Base-by-base conservation (phyloP, 352 stramenopile species). In the Phytophthora quininea region DNA sequence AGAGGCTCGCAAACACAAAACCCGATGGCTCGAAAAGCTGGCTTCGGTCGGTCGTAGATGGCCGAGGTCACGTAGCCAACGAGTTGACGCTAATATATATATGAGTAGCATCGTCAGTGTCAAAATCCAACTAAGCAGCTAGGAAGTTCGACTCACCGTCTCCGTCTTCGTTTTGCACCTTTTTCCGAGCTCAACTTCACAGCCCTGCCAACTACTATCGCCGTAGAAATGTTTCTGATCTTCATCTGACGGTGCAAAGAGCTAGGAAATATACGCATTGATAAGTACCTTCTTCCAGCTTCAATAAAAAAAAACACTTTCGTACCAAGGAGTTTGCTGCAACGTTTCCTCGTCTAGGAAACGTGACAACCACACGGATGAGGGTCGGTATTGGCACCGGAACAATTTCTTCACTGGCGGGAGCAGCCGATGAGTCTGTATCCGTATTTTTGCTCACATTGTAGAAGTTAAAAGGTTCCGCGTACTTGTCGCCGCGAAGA, bases 1-100 rank as follows among this genome's bases (percentile, higher is more conserved):
- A 95, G 70, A 14, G 66, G 47, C 33, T 91, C 82, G 56, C 83
- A 92, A 24, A 72, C 72, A 60, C 88, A 87, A 52, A 92, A 95
- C 3, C 81, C 87, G 5, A 77, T 67, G 0, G 80, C 84, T 15
- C 84, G 83, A 67, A 87, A 87, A 42, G 79, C 77, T 1, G 79
- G 67, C 63, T 91, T 95, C 4, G 87, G 83, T 50, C 79, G 78
- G 38, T 95, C 87, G 55, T 95, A 93, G n/a, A 95, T 71, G 10
- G 85, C 82, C 5, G 83, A 93, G 11, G 84, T 93, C 47, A 92
- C 73, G 52, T 81, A 91, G 3, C 87, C 87, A 24, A 91, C 58
- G 3, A 90, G 53, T 46, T 64, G 51, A 40, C 69, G 77, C 78
- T 89, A 53, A 24, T 9, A 53, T 12, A 58, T 7, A 60, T 15